Base-by-base conservation (phyloP, 78 protist species). In the Diacronema lutheri region DNA sequence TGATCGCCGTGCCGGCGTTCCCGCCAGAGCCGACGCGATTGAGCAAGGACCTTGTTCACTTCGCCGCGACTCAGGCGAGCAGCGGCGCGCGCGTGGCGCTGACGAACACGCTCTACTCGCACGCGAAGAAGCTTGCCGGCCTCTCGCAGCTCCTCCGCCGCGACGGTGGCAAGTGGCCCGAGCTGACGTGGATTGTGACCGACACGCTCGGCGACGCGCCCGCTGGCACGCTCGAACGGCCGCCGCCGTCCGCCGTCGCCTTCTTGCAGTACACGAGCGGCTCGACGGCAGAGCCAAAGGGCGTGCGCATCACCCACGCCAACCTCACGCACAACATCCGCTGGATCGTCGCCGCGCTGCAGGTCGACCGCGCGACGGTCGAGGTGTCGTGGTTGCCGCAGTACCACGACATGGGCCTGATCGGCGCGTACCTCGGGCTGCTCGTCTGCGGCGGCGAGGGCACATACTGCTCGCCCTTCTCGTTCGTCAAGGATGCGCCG, bases 321-420 rank as follows among this genome's bases (percentile, higher is more conserved):
- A 20, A 46, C 38, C 61, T 73, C 40, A 4, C 46, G 20, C 35
- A 20, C 56, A 40, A 73, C 56, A 23, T 73, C 25, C 20, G 37
- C 56, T 7, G 14, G 35, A 20, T 73, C 16, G 41, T 10, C n/a
- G n/a, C n/a, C n/a, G 23, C 77, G 29, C 21, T 62, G 68, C 38
- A 13, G 68, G 13, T 21, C 31, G 68, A 62, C 31, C 68, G 68
- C 1, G 55, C 4, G 78, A 10, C 25, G 31, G 31, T 23, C 19
- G 14, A 46, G 19, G 56, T 40, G 37, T 46, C 57, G 61, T 73
- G 80, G 80, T 37, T 73, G 80, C 80, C 80, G 64, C 80, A 46
- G 56, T 73, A 73, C 60, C 80, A 73, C 60, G 80, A 73, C 80
- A 73, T 73, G 80, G 80, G 74, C 50, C 74, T 37, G n/a, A 66